Conservation (phyloP, 1,284 basidiomycete genomes). For the Cutaneotrichosporon mucoides region DNA sequence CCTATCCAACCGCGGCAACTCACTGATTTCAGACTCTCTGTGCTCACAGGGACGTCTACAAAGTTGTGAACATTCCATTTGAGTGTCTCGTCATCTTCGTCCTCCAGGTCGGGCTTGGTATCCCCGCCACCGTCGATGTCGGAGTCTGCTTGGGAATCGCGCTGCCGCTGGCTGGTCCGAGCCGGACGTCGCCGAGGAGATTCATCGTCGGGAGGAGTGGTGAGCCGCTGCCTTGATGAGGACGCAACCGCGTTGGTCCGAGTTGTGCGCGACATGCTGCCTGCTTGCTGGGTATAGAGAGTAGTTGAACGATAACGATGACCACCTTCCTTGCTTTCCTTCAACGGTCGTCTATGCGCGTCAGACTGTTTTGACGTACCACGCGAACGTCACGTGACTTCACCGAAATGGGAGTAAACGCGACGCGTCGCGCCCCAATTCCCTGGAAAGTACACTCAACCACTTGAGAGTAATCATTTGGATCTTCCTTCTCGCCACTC, state of each 20-base stretch:
- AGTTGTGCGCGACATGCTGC: conserved; percentile 1
- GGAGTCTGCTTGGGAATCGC: no score
- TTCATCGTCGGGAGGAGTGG: neutral
- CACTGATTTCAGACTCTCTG: neutral
- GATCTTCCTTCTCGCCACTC: neutral
- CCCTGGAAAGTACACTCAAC: conserved; percentile 13
- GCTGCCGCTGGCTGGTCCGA: no score
- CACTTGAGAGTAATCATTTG: neutral
- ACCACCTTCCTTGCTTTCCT: neutral
- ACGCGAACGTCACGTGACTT: conserved; percentile 13
- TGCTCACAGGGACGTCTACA: conserved; percentile 13
- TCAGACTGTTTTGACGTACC: neutral
- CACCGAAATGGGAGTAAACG: neutral
- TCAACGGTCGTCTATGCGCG: neutral
- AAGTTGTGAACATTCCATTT: conserved; percentile 31
- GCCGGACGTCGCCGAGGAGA: no score
- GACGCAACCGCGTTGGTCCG: conserved; percentile 6
- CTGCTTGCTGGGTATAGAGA: neutral
- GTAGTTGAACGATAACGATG: neutral
- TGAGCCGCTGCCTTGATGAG: conserved; percentile 1
- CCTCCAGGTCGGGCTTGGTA: conserved; percentile 53
- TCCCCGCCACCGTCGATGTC: neutral
- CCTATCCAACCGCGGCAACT: neutral
- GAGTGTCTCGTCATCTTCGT: conserved; percentile 8
- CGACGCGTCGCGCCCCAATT: conserved; percentile 8